Conservation (phyloP, 352 stramenopile genomes). For the Globisporangium spiculum region DNA sequence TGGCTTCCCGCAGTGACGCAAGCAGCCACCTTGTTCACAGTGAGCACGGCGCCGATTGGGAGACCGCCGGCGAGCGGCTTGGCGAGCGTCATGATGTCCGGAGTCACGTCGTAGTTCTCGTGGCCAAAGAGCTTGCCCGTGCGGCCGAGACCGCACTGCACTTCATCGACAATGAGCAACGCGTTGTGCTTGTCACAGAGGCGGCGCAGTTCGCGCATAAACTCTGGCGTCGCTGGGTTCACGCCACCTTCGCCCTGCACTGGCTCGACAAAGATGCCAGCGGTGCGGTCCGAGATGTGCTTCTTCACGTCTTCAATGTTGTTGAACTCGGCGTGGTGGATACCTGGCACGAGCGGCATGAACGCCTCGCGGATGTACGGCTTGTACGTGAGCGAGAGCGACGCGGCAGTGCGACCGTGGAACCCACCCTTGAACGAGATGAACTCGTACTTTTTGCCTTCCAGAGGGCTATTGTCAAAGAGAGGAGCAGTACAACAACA, state of each 20-base stretch:
- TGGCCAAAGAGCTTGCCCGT: slow-evolving; percentile 95
- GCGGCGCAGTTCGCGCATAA: slow-evolving; percentile 86
- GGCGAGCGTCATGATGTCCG: slow-evolving; percentile 97
- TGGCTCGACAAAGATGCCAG: slow-evolving; percentile 80
- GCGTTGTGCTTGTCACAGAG: slow-evolving; percentile 94
- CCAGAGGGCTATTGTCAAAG: slow-evolving; percentile 35
- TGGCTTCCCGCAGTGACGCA: slow-evolving; percentile 92
- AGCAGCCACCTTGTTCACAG: slow-evolving; percentile 86
- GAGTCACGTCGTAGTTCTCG: slow-evolving; percentile 91
- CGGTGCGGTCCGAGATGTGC: slow-evolving; percentile 70
- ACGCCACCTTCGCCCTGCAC: slow-evolving; percentile 94
- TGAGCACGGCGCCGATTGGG: slow-evolving; percentile 96
- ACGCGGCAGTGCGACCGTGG: slow-evolving; percentile 74
- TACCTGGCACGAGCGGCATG: slow-evolving; percentile 71
- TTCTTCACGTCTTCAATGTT: slow-evolving; percentile 79
- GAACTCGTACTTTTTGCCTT: slow-evolving; percentile 78
- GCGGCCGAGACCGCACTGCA: slow-evolving; percentile 96
- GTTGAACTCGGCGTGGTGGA: slow-evolving; percentile 79
- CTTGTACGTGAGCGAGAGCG: slow-evolving; percentile 86
- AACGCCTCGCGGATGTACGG: slow-evolving; percentile 84
- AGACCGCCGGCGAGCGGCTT: slow-evolving; percentile 96
- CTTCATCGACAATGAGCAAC: slow-evolving; percentile 98
- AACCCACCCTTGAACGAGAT: slow-evolving; percentile 89
- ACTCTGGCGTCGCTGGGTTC: slow-evolving; percentile 87
- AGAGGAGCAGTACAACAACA: background rate